These are phyloP conservation scores for Solanum habrochaites DNA, from an alignment of 257 asterid species.

Conservation along the genomic window DNA sequence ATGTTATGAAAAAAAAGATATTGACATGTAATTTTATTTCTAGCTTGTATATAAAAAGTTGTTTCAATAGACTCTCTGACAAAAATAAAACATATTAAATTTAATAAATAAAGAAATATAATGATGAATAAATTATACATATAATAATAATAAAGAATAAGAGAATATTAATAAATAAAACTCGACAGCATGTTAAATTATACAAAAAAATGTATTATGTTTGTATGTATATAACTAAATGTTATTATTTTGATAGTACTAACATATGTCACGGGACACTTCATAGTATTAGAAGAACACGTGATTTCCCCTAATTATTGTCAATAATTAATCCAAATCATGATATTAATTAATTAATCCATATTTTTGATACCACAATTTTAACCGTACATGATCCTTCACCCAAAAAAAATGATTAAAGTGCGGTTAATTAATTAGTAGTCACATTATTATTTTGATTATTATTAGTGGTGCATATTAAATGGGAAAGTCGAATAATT, in stretches of 20 bases:
- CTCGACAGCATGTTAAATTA: not conserved
- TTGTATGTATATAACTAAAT: not conserved
- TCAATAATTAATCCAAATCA: slow-evolving; percentile 1
- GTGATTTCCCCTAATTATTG: slow-evolving; percentile 34
- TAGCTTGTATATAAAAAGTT: not conserved
- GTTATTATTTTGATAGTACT: not conserved
- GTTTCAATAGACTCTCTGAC: accelerated
- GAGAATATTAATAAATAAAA: not conserved
- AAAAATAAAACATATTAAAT: not conserved
- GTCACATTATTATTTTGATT: not conserved
- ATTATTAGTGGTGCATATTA: not conserved
- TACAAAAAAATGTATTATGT: not conserved
- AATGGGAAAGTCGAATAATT: slow-evolving; percentile 11
- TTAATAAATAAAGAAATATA: not conserved
- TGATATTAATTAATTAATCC: not conserved
- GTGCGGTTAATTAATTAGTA: slow-evolving; percentile 1
- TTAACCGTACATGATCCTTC: slow-evolving; percentile 6
- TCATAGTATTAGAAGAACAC: slow-evolving; percentile 6
- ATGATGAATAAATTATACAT: not conserved
- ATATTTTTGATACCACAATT: not conserved
- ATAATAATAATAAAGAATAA: not conserved
- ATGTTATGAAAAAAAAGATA: not conserved
- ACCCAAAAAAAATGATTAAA: not conserved
- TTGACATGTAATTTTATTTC: not conserved
- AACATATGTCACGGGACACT: slow-evolving; percentile 14